Conservation (phyloP, 2,329 filamentous ascomycete species). For the Calonectria pauciramosa region DNA sequence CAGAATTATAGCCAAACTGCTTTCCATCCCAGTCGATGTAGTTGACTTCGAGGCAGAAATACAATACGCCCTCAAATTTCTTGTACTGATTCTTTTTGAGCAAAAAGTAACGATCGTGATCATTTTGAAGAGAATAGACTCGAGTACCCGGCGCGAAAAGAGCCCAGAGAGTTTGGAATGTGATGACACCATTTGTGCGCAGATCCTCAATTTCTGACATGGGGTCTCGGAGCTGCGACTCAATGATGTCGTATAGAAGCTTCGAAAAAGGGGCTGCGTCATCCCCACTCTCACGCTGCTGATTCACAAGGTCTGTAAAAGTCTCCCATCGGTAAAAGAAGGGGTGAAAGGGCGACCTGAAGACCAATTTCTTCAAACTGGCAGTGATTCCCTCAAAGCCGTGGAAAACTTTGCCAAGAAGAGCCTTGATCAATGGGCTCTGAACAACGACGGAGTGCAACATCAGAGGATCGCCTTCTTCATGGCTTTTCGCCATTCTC, state of each 20-base stretch:
- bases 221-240: not conserved
- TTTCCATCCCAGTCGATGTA: conserved; percentile 20
- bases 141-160: conserved; percentile 11
- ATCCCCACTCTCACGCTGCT: conserved; percentile 9
- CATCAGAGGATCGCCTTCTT: conserved; percentile 10
- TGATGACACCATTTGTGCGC: conserved; percentile 17
- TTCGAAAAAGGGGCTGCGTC: conserved; percentile 16
- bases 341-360: conserved; percentile 21
- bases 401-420: conserved; percentile 18
- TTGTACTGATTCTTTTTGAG: not conserved
- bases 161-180: conserved; percentile 11
- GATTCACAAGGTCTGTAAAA: conserved; percentile 16
- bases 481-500: conserved; percentile 28
- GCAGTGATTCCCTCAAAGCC: conserved; percentile 23
- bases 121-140: not conserved
- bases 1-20: conserved; percentile 16
- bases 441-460: conserved; percentile 25
- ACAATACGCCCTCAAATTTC: not conserved
- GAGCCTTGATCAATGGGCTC: conserved; percentile 16
- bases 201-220: conserved; percentile 17
- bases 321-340: conserved; percentile 27
- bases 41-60: not conserved
- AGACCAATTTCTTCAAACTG: conserved; percentile 16
- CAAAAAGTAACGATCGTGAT: not conserved
- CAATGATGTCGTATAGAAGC: conserved; percentile 22